Conservation (phyloP, 73 alveolate genomes). For the Blepharisma stoltei region DNA sequence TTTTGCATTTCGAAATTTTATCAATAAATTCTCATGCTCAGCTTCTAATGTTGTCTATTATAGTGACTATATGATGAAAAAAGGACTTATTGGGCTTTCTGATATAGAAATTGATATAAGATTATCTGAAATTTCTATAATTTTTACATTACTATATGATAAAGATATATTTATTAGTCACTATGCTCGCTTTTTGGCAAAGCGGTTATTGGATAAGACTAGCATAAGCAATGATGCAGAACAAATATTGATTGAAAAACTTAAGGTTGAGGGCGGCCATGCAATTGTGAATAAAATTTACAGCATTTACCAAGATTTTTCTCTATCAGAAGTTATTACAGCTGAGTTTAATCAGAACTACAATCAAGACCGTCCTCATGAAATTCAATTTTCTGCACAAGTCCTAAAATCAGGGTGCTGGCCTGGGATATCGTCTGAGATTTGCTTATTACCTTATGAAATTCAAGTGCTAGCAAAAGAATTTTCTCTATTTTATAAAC, state of each 20-base stretch:
- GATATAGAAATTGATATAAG: slow-evolving; percentile 59
- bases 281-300: slow-evolving; percentile 58
- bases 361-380: slow-evolving; percentile 28
- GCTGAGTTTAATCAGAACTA: slow-evolving; percentile 48
- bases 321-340: slow-evolving; percentile 51
- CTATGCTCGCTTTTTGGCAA: slow-evolving; percentile 54
- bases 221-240: slow-evolving; percentile 67
- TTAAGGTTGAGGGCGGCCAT: slow-evolving; percentile 78
- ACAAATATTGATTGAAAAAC: slow-evolving; percentile 60
- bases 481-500: slow-evolving; percentile 52
- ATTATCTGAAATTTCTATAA: slow-evolving; percentile 64
- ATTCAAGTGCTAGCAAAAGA: slow-evolving; percentile 37
- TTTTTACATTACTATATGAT: slow-evolving; percentile 66
- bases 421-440: slow-evolving; percentile 61
- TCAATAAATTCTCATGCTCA: slow-evolving; percentile 62
- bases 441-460: slow-evolving; percentile 61
- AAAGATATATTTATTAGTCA: slow-evolving; percentile 66
- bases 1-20: slow-evolving; percentile 53
- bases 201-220: slow-evolving; percentile 62
- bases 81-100: slow-evolving; percentile 72
- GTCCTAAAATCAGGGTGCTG: slow-evolving; percentile 65
- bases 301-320: slow-evolving; percentile 80
- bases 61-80: slow-evolving; percentile 71
- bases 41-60: slow-evolving; percentile 75
- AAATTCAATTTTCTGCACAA: slow-evolving; percentile 45